Conservation (phyloP, 2,329 filamentous ascomycete species). For the Microdochium trichocladiopsis region DNA sequence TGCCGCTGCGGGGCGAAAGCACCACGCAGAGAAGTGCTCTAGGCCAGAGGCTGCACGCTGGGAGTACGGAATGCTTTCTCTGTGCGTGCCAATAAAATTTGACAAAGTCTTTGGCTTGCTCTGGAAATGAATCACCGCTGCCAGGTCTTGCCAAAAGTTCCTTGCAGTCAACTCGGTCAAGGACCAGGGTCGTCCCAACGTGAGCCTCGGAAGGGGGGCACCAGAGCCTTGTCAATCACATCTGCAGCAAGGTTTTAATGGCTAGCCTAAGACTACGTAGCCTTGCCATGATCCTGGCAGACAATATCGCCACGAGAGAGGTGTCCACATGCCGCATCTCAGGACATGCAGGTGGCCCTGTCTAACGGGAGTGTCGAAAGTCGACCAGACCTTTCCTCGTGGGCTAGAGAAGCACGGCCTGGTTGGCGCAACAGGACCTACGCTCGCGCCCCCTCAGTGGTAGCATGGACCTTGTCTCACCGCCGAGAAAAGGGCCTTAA, state of each 20-base stretch:
- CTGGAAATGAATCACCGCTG: no score
- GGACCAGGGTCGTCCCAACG: neutral
- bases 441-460: neutral
- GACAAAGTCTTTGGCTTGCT: no score
- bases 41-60: no score
- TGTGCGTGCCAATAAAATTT: no score
- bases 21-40: no score
- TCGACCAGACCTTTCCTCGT: neutral
- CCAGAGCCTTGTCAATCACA: neutral
- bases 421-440: neutral
- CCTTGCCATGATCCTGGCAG: neutral
- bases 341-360: no score
- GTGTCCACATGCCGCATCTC: no score
- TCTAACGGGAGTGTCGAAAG: no score
- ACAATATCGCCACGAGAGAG: no score
- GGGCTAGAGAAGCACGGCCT: neutral
- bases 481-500: neutral
- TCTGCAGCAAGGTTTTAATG: neutral
- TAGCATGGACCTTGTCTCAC: neutral
- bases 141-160: neutral
- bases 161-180: neutral
- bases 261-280: neutral
- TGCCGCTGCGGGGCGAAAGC: no score
- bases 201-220: neutral
- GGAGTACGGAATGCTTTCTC: no score